These are phyloP conservation scores for Ampelocalamus luodianensis DNA, from an alignment of 176 grass and related monocot species.

Conservation along the genomic window DNA sequence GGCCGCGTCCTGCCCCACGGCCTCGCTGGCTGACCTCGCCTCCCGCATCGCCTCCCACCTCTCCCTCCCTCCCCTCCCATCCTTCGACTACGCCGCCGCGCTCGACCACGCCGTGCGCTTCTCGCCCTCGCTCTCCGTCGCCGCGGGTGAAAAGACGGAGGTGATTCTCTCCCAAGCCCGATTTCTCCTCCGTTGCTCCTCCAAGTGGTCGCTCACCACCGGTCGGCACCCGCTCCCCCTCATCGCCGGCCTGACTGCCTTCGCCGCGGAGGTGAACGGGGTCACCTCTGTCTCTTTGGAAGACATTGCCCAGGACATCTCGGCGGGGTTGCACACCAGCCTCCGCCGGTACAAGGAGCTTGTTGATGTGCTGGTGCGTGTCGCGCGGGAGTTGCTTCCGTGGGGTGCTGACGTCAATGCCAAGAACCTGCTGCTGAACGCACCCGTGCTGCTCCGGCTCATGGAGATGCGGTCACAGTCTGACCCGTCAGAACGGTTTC, in stretches of 20 bases:
- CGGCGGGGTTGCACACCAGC: constrained; percentile 49
- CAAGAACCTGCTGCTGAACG: constrained; percentile 54
- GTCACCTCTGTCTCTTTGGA: constrained; percentile 41
- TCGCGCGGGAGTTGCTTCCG: constrained; percentile 53
- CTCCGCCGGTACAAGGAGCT: constrained; percentile 54
- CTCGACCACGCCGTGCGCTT: constrained; percentile 44
- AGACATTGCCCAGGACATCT: constrained; percentile 53
- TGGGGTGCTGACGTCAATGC: constrained; percentile 63
- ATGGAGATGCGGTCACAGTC: constrained; percentile 58
- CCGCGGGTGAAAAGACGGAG: constrained; percentile 34
- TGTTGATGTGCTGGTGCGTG: constrained; percentile 45
- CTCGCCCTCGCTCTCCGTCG: constrained; percentile 21
- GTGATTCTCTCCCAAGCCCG: constrained; percentile 54
- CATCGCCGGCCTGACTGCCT: constrained; percentile 47
- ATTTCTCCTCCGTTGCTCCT: constrained; percentile 61
- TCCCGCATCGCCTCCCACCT: constrained; percentile 49
- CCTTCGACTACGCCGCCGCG: constrained; percentile 43
- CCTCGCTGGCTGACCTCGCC: constrained; percentile 47
- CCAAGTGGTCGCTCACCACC: constrained; percentile 73
- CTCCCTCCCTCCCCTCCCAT: constrained; percentile 48
- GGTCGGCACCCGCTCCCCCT: constrained; percentile 61
- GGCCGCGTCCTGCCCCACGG: constrained; percentile 24
- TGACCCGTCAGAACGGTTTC: constrained; percentile 18
- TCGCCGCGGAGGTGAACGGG: constrained; percentile 50
- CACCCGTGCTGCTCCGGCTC: constrained; percentile 52